Evolutionary conservation across 345 rosid genomes (phyloP), one percentile per base, ranked within the genome.

Genomic region (Hibiscus mutabilis): DNA sequence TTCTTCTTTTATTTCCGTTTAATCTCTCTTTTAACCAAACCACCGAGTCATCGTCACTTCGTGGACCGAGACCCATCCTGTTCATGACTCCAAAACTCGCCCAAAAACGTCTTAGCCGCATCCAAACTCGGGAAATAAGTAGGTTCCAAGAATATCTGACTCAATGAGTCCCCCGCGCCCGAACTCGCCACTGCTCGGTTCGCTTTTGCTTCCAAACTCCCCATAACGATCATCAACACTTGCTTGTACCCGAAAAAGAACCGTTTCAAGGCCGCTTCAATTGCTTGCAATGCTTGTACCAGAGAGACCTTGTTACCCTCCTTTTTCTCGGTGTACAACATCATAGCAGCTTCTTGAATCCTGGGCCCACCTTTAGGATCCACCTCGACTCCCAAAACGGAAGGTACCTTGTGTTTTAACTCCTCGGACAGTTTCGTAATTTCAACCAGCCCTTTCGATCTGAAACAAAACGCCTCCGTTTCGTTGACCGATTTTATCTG

Each of bases 351-450:
- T 63, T 92, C 97, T 47, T 92, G 98, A 11, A 95, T 70, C 76
- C 92, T 86, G 42, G 99, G 97, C 47, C 97, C 99, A 6, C 99
- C 99, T 18, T 71, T 86, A 0, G 99, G 99, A 70, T 95, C 99
- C 52, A 85, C 99, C 87, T 86, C 96, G 25, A 89, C 99, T 4
- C 74, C 94, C 2, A 92, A 62, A 13, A 95, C 80, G 60, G 5
- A 75, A 52, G 99, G 99, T 0, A 95, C 92, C 46, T 76, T 86
- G 44, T 95, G 91, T 74, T 87, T 88, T 69, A 95, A 76, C 46
- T 90, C 97, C 66, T 85, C 85, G 51, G 89, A 86, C 72, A 57
- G 37, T 68, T 73, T 85, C 68, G 87, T 87, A 35, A 92, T 79
- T 68, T 86, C 91, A 51, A 89, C 92, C 18, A 95, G 77, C 21